Evolutionary conservation across 345 rosid species (phyloP).

Genomic region (Salix exigua): DNA sequence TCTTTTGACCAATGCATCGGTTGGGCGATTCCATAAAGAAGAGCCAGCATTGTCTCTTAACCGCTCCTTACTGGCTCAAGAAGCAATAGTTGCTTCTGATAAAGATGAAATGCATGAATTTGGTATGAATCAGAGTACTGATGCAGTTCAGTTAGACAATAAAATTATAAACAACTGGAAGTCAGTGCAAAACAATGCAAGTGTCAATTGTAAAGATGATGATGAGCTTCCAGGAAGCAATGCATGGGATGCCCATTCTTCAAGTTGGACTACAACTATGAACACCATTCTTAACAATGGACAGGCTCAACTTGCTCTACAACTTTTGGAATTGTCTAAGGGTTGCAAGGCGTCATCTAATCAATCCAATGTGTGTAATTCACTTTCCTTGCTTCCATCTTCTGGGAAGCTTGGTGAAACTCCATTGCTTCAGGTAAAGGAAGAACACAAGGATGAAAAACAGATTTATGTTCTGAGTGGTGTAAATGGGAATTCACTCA

Average conservation of each 20-base stretch:
- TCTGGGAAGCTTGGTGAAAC: constrained; percentile 33
- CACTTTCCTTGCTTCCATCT: constrained; percentile 29
- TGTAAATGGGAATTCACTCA: constrained; percentile 20
- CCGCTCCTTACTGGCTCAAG: constrained; percentile 17
- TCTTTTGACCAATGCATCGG: constrained; percentile 72
- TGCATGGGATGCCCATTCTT: constrained; percentile 39
- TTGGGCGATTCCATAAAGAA: constrained; percentile 36
- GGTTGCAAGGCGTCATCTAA: constrained; percentile 26
- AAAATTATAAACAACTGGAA: constrained; percentile 22
- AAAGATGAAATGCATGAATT: constrained; percentile 21
- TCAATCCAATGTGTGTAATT: constrained; percentile 36
- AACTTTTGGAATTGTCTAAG: constrained; percentile 28
- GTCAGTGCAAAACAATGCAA: constrained; percentile 32
- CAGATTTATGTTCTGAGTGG: constrained; percentile 21
- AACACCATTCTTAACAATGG: constrained; percentile 33
- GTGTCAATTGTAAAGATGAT: constrained; percentile 18
- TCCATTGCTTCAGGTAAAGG: constrained; percentile 19
- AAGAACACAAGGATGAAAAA: constrained; percentile 33
- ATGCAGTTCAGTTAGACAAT: constrained; percentile 11
- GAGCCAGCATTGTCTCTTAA: constrained; percentile 22
- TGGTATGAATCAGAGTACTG: constrained; percentile 19
- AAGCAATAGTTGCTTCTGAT: constrained; percentile 17
- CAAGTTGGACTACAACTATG: constrained; percentile 28
- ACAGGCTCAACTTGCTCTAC: constrained; percentile 25
- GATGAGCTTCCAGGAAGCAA: constrained; percentile 30